phyloP scores from a whole-genome alignment of 495 filamentous ascomycete species.

The Annulohypoxylon moriforme region DNA sequence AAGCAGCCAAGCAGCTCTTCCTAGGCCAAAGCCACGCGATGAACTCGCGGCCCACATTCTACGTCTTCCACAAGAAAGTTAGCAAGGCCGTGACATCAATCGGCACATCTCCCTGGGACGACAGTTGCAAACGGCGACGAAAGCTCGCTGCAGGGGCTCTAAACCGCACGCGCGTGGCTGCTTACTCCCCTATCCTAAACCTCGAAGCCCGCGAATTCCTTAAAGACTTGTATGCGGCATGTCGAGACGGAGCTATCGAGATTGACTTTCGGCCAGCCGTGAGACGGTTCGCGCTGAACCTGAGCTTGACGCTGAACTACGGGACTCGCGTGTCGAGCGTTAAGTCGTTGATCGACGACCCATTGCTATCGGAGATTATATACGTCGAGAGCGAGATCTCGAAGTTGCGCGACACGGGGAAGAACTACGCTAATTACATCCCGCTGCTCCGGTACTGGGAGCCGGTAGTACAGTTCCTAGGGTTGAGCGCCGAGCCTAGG shows the following conservation, averaged over 20 bases:
- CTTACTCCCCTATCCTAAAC: slow-evolving; percentile 79
- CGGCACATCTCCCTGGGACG: slow-evolving; percentile 79
- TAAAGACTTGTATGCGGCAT: slow-evolving; percentile 70
- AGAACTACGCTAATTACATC: slow-evolving; percentile 79
- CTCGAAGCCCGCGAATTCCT: slow-evolving; percentile 73
- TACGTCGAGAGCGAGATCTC: slow-evolving; percentile 71
- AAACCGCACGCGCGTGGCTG: slow-evolving; percentile 72
- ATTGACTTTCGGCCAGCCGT: slow-evolving; percentile 74
- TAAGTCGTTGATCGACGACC: slow-evolving; percentile 59
- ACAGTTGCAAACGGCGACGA: slow-evolving; percentile 74
- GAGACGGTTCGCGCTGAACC: slow-evolving; percentile 74
- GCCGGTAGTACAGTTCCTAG: slow-evolving; percentile 35
- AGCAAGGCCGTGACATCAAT: slow-evolving; percentile 77
- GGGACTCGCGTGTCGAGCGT: slow-evolving; percentile 71
- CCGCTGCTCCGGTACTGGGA: slow-evolving; percentile 69
- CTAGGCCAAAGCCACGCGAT: slow-evolving; percentile 77
- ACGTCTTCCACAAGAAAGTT: slow-evolving; percentile 79
- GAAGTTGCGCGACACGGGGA: slow-evolving; percentile 73
- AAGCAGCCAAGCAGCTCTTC: slow-evolving; percentile 74
- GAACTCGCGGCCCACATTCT: slow-evolving; percentile 74
- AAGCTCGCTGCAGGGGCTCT: slow-evolving; percentile 78
- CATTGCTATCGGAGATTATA: slow-evolving; percentile 70
- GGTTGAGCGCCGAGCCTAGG: slow-evolving; percentile 30
- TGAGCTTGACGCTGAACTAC: slow-evolving; percentile 74
- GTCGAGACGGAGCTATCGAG: slow-evolving; percentile 65